Conservation (phyloP, 768 basidiomycete genomes). For the Boletus rufocinnamomeus region DNA sequence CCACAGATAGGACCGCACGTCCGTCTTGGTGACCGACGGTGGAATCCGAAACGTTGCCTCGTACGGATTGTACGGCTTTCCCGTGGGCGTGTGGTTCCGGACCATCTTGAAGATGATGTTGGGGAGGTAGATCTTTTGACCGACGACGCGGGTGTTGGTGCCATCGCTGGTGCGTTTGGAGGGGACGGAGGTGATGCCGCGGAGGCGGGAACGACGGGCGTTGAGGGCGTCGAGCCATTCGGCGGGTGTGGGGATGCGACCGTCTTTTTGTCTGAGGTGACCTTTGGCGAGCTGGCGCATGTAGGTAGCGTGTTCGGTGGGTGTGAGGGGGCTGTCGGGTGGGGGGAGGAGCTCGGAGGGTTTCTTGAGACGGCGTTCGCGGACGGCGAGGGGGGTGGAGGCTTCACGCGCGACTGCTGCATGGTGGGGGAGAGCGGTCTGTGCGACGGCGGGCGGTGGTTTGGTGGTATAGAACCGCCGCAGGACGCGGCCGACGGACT, state of each 20-base stretch:
- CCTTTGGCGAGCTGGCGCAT: slow-evolving; percentile 57
- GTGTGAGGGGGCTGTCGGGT: slow-evolving; percentile 59
- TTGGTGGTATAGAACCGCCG: slow-evolving; percentile 43
- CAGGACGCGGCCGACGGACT: slow-evolving; percentile 32
- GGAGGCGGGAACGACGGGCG: slow-evolving; percentile 60
- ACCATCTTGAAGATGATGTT: slow-evolving; percentile 83
- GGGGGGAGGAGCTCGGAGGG: slow-evolving; percentile 38
- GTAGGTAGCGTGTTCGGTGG: slow-evolving; percentile 64
- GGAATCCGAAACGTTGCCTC: slow-evolving; percentile 94
- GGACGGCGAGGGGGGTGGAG: slow-evolving; percentile 74
- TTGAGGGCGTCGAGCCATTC: slow-evolving; percentile 63
- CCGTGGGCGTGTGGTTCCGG: slow-evolving; percentile 75
- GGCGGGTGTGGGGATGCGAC: slow-evolving; percentile 45
- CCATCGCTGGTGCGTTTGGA: slow-evolving; percentile 23
- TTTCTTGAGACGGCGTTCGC: slow-evolving; percentile 61
- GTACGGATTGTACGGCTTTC: slow-evolving; percentile 88
- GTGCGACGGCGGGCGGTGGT: slow-evolving; percentile 12
- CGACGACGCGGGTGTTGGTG: slow-evolving; percentile 60
- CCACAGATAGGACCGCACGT: slow-evolving; percentile 81
- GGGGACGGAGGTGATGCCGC: slow-evolving; percentile 58
- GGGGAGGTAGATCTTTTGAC: slow-evolving; percentile 85
- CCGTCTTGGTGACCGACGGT: slow-evolving; percentile 88
- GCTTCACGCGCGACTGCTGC: slow-evolving; percentile 58
- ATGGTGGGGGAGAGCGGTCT: slow-evolving; percentile 50
- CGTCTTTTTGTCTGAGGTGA: slow-evolving; percentile 41